Evolutionary conservation across 2,329 filamentous ascomycete species (phyloP).

Genomic region (Sarocladium oryzae): DNA sequence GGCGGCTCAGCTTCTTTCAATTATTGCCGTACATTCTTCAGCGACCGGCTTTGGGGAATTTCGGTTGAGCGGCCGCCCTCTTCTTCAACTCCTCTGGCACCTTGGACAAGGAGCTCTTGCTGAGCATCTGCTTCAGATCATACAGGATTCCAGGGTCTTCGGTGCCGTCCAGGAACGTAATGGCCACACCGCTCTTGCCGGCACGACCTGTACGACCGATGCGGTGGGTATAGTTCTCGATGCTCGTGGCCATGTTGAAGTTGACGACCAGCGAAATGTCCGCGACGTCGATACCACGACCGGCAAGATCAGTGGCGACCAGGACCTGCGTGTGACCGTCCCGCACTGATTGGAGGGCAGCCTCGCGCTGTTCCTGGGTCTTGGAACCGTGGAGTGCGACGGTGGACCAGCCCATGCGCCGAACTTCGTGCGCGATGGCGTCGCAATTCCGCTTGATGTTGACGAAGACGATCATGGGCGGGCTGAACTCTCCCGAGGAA

Average conservation of each 20-base stretch:
- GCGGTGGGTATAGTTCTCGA: slow-evolving; percentile 94
- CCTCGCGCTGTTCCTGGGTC: slow-evolving; percentile 95
- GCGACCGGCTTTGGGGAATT: slow-evolving; percentile 40
- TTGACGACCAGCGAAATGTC: slow-evolving; percentile 94
- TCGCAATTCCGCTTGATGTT: slow-evolving; percentile 99
- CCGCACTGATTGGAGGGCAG: slow-evolving; percentile 78
- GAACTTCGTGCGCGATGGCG: slow-evolving; percentile 87
- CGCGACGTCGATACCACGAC: slow-evolving; percentile 93
- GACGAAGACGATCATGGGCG: slow-evolving; percentile 98
- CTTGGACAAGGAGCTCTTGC: slow-evolving; percentile 79
- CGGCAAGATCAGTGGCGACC: slow-evolving; percentile 91
- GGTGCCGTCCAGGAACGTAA: slow-evolving; percentile 79
- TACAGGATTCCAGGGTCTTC: slow-evolving; percentile 90
- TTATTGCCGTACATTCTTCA: slow-evolving; percentile 17
- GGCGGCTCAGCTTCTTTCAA: too few relatives aligned
- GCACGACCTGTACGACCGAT: slow-evolving; percentile 96
- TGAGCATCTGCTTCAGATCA: slow-evolving; percentile 91
- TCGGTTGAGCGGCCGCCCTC: slow-evolving; percentile 90
- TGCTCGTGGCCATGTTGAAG: slow-evolving; percentile 95
- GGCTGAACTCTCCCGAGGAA: slow-evolving; percentile 67
- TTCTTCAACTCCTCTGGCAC: slow-evolving; percentile 87
- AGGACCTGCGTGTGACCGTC: slow-evolving; percentile 77
- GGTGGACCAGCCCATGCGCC: slow-evolving; percentile 82
- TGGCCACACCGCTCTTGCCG: slow-evolving; percentile 90
- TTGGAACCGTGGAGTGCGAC: slow-evolving; percentile 94